These are phyloP conservation scores for Funneliformis caledonium DNA, from an alignment of 371 early-diverging fungal genomes.

Conservation along the genomic window DNA sequence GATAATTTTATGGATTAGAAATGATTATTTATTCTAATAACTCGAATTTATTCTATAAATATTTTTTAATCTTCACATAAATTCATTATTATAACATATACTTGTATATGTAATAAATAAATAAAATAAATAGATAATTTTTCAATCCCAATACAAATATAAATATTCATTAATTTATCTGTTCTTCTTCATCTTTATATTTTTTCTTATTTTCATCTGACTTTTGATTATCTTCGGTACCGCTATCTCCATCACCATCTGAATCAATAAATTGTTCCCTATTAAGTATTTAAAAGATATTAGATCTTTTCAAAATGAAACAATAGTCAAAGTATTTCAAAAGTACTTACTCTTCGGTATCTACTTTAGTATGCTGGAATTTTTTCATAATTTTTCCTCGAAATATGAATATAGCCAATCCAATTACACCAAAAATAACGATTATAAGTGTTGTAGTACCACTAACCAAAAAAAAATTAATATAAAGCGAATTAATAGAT, in stretches of 20 bases:
- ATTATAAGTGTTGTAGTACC: constrained; percentile 39
- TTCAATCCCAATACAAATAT: too few relatives aligned
- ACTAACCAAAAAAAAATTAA: constrained; percentile 3
- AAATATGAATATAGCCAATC: constrained; percentile 20
- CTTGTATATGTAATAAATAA: too few relatives aligned
- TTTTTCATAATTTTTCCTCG: constrained; percentile 23
- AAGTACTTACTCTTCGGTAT: constrained; percentile 10
- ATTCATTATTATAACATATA: too few relatives aligned
- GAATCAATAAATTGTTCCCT: background rate
- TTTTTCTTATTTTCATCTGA: background rate
- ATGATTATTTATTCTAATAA: too few relatives aligned
- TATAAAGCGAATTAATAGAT: background rate
- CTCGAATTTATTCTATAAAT: too few relatives aligned
- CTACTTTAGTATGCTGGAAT: background rate
- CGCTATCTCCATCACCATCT: background rate
- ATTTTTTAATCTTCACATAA: too few relatives aligned
- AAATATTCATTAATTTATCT: background rate
- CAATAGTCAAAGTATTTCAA: background rate
- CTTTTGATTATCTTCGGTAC: background rate
- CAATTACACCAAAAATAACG: constrained; percentile 33
- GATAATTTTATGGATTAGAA: too few relatives aligned
- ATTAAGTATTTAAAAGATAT: background rate
- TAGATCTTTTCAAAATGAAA: background rate
- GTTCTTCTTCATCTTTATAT: background rate
- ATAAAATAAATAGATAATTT: too few relatives aligned